phyloP scores from a whole-genome alignment of 805 yeast genomes.

The Danielia oregonensis region DNA sequence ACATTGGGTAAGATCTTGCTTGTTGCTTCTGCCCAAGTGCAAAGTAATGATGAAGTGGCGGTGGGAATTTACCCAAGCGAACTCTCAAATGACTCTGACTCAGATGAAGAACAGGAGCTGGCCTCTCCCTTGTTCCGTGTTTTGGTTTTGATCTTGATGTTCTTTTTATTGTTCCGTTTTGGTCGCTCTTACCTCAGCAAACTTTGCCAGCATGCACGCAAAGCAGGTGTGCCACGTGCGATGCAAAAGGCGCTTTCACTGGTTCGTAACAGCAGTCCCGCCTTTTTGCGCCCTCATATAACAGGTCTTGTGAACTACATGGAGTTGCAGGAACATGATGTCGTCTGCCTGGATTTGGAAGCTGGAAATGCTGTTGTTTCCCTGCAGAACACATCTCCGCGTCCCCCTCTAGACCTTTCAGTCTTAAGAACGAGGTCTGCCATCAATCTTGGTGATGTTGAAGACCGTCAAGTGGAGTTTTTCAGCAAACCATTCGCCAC shows the following conservation, averaged over 20 bases:
- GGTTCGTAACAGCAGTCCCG: slow-evolving; percentile 8
- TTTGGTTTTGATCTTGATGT: slow-evolving; percentile 15
- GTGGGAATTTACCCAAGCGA: slow-evolving; percentile 43
- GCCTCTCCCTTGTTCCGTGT: slow-evolving; percentile 9
- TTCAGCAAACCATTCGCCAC: slow-evolving; percentile 33
- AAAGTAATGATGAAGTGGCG: slow-evolving; percentile 10
- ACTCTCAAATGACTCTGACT: slow-evolving; percentile 21
- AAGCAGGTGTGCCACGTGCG: slow-evolving; percentile 5
- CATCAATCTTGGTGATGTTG: slow-evolving; percentile 23
- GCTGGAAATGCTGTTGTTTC: slow-evolving; percentile 27
- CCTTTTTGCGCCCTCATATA: slow-evolving; percentile 22
- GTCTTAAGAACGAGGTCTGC: slow-evolving; percentile 37
- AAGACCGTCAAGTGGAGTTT: slow-evolving; percentile 20
- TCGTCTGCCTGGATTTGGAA: slow-evolving; percentile 26
- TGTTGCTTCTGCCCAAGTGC: slow-evolving; percentile 71
- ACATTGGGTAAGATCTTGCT: slow-evolving; percentile 84
- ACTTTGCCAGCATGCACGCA: neutral
- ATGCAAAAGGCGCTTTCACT: slow-evolving; percentile 9
- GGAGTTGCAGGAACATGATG: slow-evolving; percentile 18
- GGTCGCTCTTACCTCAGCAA: slow-evolving; percentile 4
- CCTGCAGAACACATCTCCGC: slow-evolving; percentile 15
- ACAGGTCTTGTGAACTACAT: slow-evolving; percentile 15
- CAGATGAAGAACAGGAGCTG: slow-evolving; percentile 13
- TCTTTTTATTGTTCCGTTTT: slow-evolving; percentile 17
- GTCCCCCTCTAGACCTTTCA: slow-evolving; percentile 12